Base-by-base conservation (phyloP, 768 basidiomycete genomes). In the Lactarius akahatsu region DNA sequence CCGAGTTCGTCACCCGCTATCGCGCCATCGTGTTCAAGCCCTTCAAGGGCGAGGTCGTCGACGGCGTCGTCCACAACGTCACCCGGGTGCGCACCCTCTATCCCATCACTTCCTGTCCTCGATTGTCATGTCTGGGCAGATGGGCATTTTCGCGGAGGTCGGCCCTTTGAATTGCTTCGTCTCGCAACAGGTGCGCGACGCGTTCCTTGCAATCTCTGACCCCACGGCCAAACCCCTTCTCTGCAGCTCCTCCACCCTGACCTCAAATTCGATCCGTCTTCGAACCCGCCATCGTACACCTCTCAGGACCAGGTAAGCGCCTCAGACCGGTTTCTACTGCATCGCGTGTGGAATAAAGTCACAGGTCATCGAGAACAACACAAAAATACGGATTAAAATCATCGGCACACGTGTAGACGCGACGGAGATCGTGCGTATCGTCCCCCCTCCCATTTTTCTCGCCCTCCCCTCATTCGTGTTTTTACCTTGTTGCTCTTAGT, bases 41-140 rank as follows among this genome's bases (percentile, higher is more conserved):
- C n/a, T 98, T 98, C 84, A 97, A 98, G 77, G 96, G 95, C 11
- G 96, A 99, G 75, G 96, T 98, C 4, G 92, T 99, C 20, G 97
- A 99, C 75, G 96, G 94, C 0, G 89, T 95, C 3, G 96, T 99
- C 20, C 90, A 89, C 72, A 95, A 92, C 67, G 97, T 99, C 41
- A 96, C 89, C 76, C 97, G 97, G 85, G 96, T 94, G 71, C 72
- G 87, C 63, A 7, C 55, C 26, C 1, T 23, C 34, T 34, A 1
- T 34, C 7, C 6, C 28, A 18, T 2, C 16, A 7, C 36, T 40
- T 18, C 38, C 5, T 11, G 16, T 4, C 6, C 11, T 23, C 8
- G 32, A 40, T n/a, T 16, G 18, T 2, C 43, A 28, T 47, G 38
- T 15, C 30, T 20, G 45, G 2, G 15, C 70, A 98, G 96, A 97